Evolutionary conservation across 75 land plant species (phyloP), one percentile per base, ranked within the genome.

Genomic region (Isoetes taiwanensis): DNA sequence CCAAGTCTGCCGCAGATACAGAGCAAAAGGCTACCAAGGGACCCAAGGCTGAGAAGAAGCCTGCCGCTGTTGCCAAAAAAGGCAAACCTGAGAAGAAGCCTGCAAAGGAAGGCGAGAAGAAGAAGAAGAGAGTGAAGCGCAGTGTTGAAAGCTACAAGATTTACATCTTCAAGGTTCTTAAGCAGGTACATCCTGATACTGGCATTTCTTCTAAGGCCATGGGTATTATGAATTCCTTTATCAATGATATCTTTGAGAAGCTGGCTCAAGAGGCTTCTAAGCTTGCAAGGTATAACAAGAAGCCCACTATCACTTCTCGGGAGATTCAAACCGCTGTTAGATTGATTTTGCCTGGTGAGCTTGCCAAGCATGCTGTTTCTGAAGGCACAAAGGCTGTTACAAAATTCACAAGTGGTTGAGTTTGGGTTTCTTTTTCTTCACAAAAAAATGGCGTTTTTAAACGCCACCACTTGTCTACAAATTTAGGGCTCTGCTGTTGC

Each of bases 11-110:
- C n/a, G n/a, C n/a, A n/a, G n/a, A n/a, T n/a, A n/a, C n/a, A n/a
- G n/a, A n/a, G n/a, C n/a, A n/a, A n/a, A n/a, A n/a, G n/a, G n/a
- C n/a, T n/a, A n/a, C n/a, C n/a, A n/a, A n/a, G n/a, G n/a, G n/a
- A n/a, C n/a, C n/a, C n/a, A n/a, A n/a, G n/a, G 50, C 50, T 5
- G 50, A 46, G 50, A 46, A 46, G 50, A 46, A 46, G 50, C 50
- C 50, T 16, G n/a, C n/a, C n/a, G n/a, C n/a, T n/a, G 50, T 46
- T 6, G 50, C 50, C 4, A 23, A 46, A 23, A 9, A 9, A 14
- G 38, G 11, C 21, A 46, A 16, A n/a, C 6, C 50, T 19, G n/a
- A 6, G 50, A 46, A 46, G 50, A 46, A 46, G 50, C 50, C 50
- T 6, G 12, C 50, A n/a, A n/a, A 6, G 50, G n/a, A 46, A 6